Percentiles rank a stretch among this genome's conserved stretches.
Evolutionary conservation across 805 yeast genomes (phyloP).

Genomic region (Yarrowia osloensis): DNA sequence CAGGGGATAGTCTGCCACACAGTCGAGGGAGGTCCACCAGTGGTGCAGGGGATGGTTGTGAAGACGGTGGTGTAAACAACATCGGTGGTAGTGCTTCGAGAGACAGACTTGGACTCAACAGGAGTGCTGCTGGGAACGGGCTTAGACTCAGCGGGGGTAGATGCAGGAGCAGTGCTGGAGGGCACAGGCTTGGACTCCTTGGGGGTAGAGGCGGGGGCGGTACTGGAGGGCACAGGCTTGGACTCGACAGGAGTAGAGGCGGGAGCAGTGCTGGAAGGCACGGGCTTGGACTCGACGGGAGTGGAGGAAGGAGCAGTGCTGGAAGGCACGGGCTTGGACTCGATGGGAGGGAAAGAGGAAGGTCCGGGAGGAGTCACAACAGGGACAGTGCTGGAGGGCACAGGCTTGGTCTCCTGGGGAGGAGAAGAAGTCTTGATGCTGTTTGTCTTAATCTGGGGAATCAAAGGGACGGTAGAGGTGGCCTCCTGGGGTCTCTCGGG

Average conservation of each 20-base stretch:
- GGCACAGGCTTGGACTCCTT: not conserved
- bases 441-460: not conserved
- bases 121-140: not conserved
- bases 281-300: not conserved
- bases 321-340: not conserved
- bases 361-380: not conserved
- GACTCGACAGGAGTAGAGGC: not conserved
- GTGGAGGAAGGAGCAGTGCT: not conserved
- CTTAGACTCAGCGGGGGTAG: not conserved
- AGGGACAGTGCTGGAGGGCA: not conserved
- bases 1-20: conserved; percentile 6
- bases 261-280: not conserved
- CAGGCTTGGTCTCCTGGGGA: not conserved
- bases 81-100: not conserved
- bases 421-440: not conserved
- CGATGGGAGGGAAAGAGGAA: not conserved
- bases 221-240: not conserved
- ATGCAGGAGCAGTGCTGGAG: not conserved
- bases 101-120: not conserved
- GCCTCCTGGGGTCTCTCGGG: not conserved
- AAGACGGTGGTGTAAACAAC: not conserved
- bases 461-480: not conserved
- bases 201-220: not conserved
- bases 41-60: conserved; percentile 11
- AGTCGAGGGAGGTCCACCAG: conserved; percentile 3